phyloP scores from a whole-genome alignment of 2,329 filamentous ascomycete species.

The Fusarium sp. region DNA sequence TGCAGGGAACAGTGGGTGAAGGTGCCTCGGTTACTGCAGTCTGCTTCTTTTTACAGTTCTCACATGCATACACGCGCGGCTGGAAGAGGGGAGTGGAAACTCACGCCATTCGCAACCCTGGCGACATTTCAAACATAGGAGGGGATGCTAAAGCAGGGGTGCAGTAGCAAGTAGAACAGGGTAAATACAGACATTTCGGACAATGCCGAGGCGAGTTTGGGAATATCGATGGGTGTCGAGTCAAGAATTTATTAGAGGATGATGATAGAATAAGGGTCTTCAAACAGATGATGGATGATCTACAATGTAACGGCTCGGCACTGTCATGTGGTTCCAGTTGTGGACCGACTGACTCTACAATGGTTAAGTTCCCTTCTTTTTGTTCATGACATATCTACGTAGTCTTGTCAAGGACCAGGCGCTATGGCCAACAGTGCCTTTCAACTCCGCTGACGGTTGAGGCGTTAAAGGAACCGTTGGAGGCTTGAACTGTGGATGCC shows the following conservation, averaged over 20 bases:
- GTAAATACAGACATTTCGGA: not conserved
- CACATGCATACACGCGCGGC: conserved; percentile 44
- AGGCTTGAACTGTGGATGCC: conserved; percentile 16
- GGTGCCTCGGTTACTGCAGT: conserved; percentile 21
- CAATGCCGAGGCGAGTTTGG: conserved; percentile 7
- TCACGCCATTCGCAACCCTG: conserved; percentile 29
- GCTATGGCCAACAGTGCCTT: conserved; percentile 17
- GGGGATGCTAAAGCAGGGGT: conserved; percentile 24
- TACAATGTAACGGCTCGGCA: not conserved
- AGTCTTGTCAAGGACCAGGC: not conserved
- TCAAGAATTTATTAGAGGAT: not conserved
- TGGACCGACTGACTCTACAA: not conserved
- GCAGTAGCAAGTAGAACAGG: not conserved
- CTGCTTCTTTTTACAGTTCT: conserved; percentile 31
- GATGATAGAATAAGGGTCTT: not conserved
- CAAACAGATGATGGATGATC: not conserved
- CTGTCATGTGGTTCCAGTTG: conserved; percentile 4
- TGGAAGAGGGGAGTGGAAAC: conserved; percentile 19
- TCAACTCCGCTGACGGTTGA: conserved; percentile 22
- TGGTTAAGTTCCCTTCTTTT: not conserved
- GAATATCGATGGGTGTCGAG: not conserved
- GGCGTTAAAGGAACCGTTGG: conserved; percentile 24
- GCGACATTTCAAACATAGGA: conserved; percentile 33
- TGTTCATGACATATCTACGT: not conserved
- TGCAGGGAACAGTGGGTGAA: not conserved